phyloP scores from a whole-genome alignment of 352 stramenopile species.

The Pythium pyrilobum region DNA sequence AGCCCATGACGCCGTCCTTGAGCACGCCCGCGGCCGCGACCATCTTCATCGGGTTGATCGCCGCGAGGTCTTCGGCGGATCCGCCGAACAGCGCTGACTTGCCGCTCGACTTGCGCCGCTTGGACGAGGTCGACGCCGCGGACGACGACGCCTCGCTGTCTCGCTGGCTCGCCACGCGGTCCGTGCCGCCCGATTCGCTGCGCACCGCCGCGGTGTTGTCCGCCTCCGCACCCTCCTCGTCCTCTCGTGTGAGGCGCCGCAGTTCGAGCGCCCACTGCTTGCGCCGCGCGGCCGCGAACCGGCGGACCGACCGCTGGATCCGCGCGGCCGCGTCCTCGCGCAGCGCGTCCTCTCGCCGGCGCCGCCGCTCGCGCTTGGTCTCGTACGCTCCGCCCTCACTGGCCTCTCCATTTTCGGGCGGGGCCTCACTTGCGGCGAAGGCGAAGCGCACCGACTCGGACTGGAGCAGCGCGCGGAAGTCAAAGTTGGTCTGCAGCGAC shows the following conservation, averaged over 20 bases:
- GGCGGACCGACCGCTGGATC: slow-evolving; percentile 23
- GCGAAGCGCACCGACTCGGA: slow-evolving; percentile 12
- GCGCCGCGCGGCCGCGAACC: neutral
- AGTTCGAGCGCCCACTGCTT: slow-evolving; percentile 1
- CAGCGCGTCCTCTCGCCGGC: slow-evolving; percentile 1
- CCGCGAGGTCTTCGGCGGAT: slow-evolving; percentile 12
- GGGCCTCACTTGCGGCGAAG: slow-evolving; percentile 11
- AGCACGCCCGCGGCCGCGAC: slow-evolving; percentile 28
- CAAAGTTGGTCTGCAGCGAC: slow-evolving; percentile 42
- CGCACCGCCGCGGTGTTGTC: no score
- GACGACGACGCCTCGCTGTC: neutral
- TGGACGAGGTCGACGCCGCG: neutral
- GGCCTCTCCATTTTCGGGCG: no score
- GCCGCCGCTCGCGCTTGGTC: slow-evolving; percentile 12
- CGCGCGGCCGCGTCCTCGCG: neutral
- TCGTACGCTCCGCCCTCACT: neutral
- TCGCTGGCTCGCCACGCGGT: neutral
- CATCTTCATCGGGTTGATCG: slow-evolving; percentile 16
- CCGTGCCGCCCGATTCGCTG: neutral
- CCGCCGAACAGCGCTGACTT: slow-evolving; percentile 3
- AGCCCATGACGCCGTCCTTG: slow-evolving; percentile 24
- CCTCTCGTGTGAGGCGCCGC: slow-evolving; percentile 10
- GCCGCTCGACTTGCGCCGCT: neutral
- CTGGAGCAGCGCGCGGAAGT: slow-evolving; percentile 49
- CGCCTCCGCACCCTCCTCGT: no score